phyloP scores from a whole-genome alignment of 139 green algal species.

The Chlamydomonas applanata region DNA sequence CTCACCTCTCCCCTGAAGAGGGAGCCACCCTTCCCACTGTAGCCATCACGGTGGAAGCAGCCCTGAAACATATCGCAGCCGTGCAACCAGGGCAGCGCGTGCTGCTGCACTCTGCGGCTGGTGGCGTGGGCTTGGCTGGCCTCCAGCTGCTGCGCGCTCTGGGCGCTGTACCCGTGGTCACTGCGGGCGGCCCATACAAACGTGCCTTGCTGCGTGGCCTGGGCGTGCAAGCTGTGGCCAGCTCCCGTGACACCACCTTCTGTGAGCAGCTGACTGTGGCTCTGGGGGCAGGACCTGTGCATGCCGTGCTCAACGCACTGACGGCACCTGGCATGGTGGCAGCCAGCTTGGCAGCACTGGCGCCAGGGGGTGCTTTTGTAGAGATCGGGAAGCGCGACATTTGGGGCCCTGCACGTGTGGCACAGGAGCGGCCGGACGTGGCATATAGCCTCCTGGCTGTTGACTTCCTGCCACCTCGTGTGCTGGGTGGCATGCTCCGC shows the following conservation, averaged over 20 bases:
- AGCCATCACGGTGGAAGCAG: constrained; percentile 58
- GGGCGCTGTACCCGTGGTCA: constrained; percentile 38
- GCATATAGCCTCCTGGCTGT: constrained; percentile 74
- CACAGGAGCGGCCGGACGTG: constrained; percentile 75
- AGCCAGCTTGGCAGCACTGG: constrained; percentile 62
- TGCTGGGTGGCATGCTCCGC: constrained; percentile 38
- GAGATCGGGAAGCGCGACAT: constrained; percentile 93
- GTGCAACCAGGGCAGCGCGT: constrained; percentile 34
- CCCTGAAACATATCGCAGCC: constrained; percentile 36
- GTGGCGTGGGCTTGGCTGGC: constrained; percentile 73
- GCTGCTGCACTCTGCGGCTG: constrained; percentile 76
- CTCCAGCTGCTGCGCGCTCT: constrained; percentile 50
- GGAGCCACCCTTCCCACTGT: constrained; percentile 67
- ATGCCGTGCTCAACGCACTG: constrained; percentile 81
- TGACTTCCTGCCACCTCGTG: constrained; percentile 76
- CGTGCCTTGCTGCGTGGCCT: constrained; percentile 49
- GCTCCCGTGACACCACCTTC: constrained; percentile 31
- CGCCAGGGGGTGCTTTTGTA: constrained; percentile 57
- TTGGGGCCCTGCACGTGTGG: constrained; percentile 56
- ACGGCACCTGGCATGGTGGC: constrained; percentile 88
- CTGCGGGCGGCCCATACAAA: constrained; percentile 49
- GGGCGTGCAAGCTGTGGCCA: constrained; percentile 37
- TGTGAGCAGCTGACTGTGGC: constrained; percentile 15
- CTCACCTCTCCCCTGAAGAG: constrained; percentile 40
- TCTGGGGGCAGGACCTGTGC: background rate